phyloP scores from a whole-genome alignment of 768 basidiomycete genomes.

The Myochromella boudieri region DNA sequence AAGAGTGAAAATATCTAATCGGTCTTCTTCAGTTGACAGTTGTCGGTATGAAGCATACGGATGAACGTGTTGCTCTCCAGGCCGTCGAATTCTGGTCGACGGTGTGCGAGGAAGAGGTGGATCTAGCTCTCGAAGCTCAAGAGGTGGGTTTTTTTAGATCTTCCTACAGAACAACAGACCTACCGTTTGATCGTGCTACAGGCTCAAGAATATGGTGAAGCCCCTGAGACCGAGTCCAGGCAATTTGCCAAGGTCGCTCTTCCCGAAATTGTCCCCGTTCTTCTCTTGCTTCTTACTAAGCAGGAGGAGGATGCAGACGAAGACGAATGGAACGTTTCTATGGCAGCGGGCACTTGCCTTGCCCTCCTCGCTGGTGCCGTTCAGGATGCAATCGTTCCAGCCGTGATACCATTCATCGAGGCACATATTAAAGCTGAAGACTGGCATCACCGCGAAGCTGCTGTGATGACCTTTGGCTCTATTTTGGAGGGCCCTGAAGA shows the following conservation, averaged over 20 bases:
- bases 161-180: not conserved
- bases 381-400: constrained; percentile 85
- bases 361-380: constrained; percentile 88
- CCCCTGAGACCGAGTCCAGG: constrained; percentile 81
- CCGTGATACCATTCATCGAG: constrained; percentile 97
- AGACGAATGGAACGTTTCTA: constrained; percentile 98
- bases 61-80: constrained; percentile 91
- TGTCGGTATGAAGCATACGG: constrained; percentile 93
- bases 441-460: constrained; percentile 96
- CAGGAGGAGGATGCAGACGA: constrained; percentile 98
- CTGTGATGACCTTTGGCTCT: constrained; percentile 97
- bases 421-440: constrained; percentile 88
- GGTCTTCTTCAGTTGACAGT: constrained; percentile 73
- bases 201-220: constrained; percentile 89
- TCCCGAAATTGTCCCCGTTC: constrained; percentile 91
- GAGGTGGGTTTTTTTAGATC: constrained; percentile 57
- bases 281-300: constrained; percentile 82
- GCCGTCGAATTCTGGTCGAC: constrained; percentile 99
- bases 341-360: constrained; percentile 95
- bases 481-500: constrained; percentile 97
- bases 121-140: constrained; percentile 86
- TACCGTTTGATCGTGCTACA: constrained; percentile 27
- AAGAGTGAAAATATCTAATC: constrained; percentile 14
- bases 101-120: constrained; percentile 96
- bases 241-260: constrained; percentile 94